These are phyloP conservation scores for Dactylonectria macrodidyma DNA, from an alignment of 2,329 filamentous ascomycete species.

Conservation along the genomic window DNA sequence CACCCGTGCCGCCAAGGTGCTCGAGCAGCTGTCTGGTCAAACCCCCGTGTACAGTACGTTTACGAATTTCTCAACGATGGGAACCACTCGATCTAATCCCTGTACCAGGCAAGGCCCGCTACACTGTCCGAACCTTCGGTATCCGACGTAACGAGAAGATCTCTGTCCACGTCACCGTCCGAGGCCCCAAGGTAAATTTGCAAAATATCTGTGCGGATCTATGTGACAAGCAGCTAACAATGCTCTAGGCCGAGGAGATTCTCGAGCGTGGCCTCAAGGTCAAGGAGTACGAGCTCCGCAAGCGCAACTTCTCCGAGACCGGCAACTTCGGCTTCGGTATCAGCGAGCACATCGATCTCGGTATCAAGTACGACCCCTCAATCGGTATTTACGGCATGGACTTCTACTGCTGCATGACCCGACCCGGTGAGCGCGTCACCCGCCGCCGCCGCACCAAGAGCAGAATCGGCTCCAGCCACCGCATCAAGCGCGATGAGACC, in stretches of 20 bases:
- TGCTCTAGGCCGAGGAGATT: constrained; percentile 90
- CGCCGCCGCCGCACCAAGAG: constrained; percentile 93
- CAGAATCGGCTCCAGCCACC: constrained; percentile 89
- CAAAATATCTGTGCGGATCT: constrained; percentile 7
- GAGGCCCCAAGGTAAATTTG: constrained; percentile 80
- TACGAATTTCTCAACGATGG: constrained; percentile 29
- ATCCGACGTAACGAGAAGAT: constrained; percentile 99
- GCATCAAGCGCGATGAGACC: constrained; percentile 95
- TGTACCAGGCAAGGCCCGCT: constrained; percentile 92
- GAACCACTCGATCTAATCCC: constrained; percentile 38
- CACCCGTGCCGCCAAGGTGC: constrained; percentile 99
- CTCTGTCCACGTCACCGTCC: constrained; percentile 98
- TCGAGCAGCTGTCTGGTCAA: constrained; percentile 99
- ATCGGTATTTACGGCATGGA: constrained; percentile 99
- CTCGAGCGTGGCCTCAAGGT: constrained; percentile 99
- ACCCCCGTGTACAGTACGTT: constrained; percentile 97
- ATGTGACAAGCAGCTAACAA: constrained; percentile 43
- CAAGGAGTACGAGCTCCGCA: constrained; percentile 99
- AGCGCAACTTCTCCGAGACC: constrained; percentile 99
- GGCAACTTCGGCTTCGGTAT: constrained; percentile 99
- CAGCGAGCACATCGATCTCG: constrained; percentile 99
- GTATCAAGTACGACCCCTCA: constrained; percentile 99
- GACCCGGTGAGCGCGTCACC: constrained; percentile 97
- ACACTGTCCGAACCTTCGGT: constrained; percentile 99
- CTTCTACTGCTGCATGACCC: constrained; percentile 99